These are phyloP conservation scores for Elsinoe ampelina DNA, from an alignment of 2,329 filamentous ascomycete species.

Conservation along the genomic window DNA sequence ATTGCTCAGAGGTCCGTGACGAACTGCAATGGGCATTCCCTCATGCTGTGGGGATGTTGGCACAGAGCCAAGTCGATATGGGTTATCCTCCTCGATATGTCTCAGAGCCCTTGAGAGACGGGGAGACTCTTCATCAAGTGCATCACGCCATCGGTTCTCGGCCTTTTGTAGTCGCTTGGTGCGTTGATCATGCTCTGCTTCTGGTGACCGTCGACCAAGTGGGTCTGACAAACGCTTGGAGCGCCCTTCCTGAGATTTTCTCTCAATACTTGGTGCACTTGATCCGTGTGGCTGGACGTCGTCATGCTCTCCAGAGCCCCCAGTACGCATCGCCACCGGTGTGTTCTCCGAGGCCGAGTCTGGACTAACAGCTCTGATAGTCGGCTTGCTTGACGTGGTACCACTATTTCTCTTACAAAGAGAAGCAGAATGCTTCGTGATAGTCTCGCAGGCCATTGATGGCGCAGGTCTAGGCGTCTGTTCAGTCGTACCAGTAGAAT, in stretches of 20 bases:
- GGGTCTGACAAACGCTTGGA: no score
- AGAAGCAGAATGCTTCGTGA: background rate
- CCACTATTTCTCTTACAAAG: background rate
- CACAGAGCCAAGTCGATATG: conserved; percentile 25
- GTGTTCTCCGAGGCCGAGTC: conserved; percentile 10
- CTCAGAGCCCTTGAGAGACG: conserved; percentile 25
- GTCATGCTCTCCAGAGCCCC: no score
- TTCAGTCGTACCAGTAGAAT: no score
- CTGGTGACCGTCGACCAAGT: background rate
- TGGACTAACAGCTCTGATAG: conserved; percentile 31
- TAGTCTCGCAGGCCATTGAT: no score
- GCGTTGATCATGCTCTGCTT: conserved; percentile 12
- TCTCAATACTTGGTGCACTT: no score
- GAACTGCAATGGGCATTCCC: conserved; percentile 12
- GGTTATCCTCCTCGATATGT: conserved; percentile 20
- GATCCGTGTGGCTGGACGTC: no score
- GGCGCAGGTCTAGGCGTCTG: no score
- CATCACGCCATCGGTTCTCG: conserved; percentile 34
- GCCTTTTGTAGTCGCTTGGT: conserved; percentile 28
- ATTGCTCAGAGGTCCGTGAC: background rate
- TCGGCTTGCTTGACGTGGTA: conserved; percentile 18
- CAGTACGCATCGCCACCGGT: no score
- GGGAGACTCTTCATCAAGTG: conserved; percentile 29
- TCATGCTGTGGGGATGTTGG: conserved; percentile 15
- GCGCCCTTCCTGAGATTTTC: no score